Percentiles rank a stretch among this genome's conserved stretches.
Conservation (phyloP, 139 green algal species). For the Coelastrella sp. region DNA sequence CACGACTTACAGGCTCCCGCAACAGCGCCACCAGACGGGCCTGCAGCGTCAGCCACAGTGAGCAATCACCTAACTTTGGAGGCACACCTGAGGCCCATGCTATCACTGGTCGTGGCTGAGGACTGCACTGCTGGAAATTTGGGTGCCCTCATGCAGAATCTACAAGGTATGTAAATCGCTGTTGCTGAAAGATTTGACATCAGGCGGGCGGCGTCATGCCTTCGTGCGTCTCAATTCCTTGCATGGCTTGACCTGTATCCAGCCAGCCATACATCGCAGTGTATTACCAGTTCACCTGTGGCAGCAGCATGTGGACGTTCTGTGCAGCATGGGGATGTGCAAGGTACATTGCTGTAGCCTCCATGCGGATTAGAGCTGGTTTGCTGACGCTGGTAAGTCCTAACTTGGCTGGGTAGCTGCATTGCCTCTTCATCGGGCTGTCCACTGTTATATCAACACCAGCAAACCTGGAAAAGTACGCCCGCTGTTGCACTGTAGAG, state of each 20-base stretch:
- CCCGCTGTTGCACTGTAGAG: background rate
- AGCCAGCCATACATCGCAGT: background rate
- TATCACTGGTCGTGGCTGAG: background rate
- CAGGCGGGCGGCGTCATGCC: no score
- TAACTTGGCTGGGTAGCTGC: slow-evolving; percentile 14
- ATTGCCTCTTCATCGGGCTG: background rate
- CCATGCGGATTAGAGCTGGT: slow-evolving; percentile 13
- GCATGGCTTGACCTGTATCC: background rate
- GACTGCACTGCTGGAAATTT: background rate
- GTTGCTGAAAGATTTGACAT: no score
- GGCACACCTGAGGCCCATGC: background rate
- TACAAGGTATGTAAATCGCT: no score
- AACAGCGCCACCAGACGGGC: background rate
- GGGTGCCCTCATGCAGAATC: no score
- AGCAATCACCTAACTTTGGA: background rate
- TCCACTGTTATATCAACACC: background rate
- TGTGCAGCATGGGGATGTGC: background rate
- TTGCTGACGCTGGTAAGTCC: slow-evolving; percentile 5
- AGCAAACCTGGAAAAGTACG: background rate
- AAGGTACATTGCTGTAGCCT: slow-evolving; percentile 23
- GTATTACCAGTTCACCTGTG: background rate
- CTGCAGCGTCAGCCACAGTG: background rate
- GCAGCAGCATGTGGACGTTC: background rate
- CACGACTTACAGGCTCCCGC: slow-evolving; percentile 6
- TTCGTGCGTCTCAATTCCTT: no score